Evolutionary conservation across 2,329 filamentous ascomycete species (phyloP), one percentile per base, ranked within the genome.

Genomic region (Thermothelomyces thermophilus): DNA sequence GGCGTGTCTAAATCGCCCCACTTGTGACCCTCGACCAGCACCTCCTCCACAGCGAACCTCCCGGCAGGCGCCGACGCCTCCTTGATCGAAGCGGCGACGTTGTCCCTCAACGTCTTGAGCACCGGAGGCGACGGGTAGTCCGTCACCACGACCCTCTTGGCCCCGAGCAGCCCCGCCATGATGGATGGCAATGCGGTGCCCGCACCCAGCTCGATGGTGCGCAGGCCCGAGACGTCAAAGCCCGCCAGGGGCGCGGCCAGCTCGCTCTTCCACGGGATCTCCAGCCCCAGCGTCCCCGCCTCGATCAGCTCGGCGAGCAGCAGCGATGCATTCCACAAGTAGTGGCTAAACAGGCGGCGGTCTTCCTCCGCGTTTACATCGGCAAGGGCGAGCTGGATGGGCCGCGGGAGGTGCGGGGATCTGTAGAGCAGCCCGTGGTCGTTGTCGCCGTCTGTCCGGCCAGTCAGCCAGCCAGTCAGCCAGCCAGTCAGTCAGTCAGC

Each of bases 321-420:
- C 41, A 82, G 64, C 16, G 71, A 74, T 6, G 83, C 73, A 66
- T 89, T 89, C 84, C 84, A 89, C 22, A 88, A 67, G 64, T 83
- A 87, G 62, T 89, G 84, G 54, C 81, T 80, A 62, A 87, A 88
- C 39, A 87, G 73, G 17, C 67, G 64, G 43, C 82, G 68, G 58
- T 81, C 76, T 26, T 73, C 66, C 48, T 82, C 78, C 28, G 65
- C 69, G 28, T 68, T 63, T 11, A 68, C 80, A 58, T 78, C 70
- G 19, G 71, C 65, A 16, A 78, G 69, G 8, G 67, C 66, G 58
- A 79, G 67, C 39, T 63, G 56, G 39, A 79, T 60, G 10, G 71
- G 69, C 46, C 61, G 63, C 14, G 70, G 73, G 14, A 79, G 69
- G 51, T 70, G 69, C 33, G 70, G 76, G 51, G 74, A 81, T 17